Conservation (phyloP, 352 stramenopile genomes). For the Globisporangium parvum region DNA sequence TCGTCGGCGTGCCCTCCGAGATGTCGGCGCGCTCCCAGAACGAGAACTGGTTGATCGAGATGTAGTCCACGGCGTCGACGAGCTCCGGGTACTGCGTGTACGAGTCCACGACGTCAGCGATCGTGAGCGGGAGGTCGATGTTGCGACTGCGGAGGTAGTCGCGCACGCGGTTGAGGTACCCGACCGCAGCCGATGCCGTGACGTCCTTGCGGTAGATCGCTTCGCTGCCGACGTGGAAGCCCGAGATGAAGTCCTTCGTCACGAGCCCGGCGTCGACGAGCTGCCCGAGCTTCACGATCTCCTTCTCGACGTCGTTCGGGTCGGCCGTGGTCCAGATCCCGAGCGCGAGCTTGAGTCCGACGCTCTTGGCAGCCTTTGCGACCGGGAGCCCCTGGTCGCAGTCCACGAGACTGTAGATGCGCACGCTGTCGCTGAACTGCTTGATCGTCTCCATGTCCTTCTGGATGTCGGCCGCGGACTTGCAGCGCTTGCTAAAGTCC, state of each 20-base stretch:
- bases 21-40: conserved; percentile 58
- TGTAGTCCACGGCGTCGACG: conserved; percentile 53
- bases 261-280: conserved; percentile 38
- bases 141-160: conserved; percentile 27
- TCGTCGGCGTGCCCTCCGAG: conserved; percentile 35
- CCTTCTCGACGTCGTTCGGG: conserved; percentile 30
- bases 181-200: conserved; percentile 33
- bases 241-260: conserved; percentile 36
- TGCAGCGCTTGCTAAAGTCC: conserved; percentile 30
- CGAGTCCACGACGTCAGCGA: conserved; percentile 65
- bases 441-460: conserved; percentile 51
- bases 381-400: conserved; percentile 42
- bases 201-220: conserved; percentile 66
- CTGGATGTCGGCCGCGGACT: conserved; percentile 32
- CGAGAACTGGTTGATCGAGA: conserved; percentile 77
- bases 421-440: conserved; percentile 40
- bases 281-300: conserved; percentile 35
- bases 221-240: conserved; percentile 56
- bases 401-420: conserved; percentile 63
- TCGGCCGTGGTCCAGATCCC: conserved; percentile 54
- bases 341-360: conserved; percentile 45
- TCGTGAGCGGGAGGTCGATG: conserved; percentile 50
- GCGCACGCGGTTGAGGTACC: conserved; percentile 62
- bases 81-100: conserved; percentile 59
- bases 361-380: conserved; percentile 35